Base-by-base conservation (phyloP, 1,139 yeast species). In the Groenewaldozyma auringiensis region DNA sequence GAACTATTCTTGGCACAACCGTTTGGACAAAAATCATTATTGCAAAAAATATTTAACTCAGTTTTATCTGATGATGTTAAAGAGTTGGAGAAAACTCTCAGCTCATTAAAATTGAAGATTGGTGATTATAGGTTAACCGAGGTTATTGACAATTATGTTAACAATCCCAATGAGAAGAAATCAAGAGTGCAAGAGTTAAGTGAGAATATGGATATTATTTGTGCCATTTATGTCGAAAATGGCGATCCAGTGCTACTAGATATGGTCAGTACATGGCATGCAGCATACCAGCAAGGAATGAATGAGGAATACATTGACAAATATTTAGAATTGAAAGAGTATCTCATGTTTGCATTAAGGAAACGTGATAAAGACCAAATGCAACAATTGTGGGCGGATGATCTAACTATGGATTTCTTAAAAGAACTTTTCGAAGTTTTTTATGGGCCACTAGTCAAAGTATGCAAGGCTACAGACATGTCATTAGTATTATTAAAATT, bases 311-410 rank as follows among this genome's bases (percentile, higher is more conserved):
- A 56, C 37, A 65, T 59, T 44, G 64, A 56, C 36, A 59, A 70
- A 37, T 79, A 73, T 52, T 62, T 76, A 2, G 70, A 74, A 51
- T 62, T 79, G 35, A 81, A 73, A 53, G 83, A 82, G 48, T 72
- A 83, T 49, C 76, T 84, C 65, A 80, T 76, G 52, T 65, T 84
- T 20, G 75, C 76, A 53, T 68, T 85, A 2, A 74, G 94, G 37
- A 80, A 77, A 49, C 76, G 79, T 39, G 97, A 89, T 60, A 87
- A 86, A 61, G 78, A 79, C 46, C 67, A 82, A 41, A 65, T 88
- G 70, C 81, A 81, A 54, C 79, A 81, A 58, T 65, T 89, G 41
- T 86, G 96, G 94, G 79, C 79, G 45, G 95, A 88, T 56, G 88
- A 92, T 0, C 85, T 83, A 55, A 68, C 94, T 37, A 79, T 88